These are phyloP conservation scores for Austroboletus eburneus DNA, from an alignment of 768 basidiomycete species.

Conservation along the genomic window DNA sequence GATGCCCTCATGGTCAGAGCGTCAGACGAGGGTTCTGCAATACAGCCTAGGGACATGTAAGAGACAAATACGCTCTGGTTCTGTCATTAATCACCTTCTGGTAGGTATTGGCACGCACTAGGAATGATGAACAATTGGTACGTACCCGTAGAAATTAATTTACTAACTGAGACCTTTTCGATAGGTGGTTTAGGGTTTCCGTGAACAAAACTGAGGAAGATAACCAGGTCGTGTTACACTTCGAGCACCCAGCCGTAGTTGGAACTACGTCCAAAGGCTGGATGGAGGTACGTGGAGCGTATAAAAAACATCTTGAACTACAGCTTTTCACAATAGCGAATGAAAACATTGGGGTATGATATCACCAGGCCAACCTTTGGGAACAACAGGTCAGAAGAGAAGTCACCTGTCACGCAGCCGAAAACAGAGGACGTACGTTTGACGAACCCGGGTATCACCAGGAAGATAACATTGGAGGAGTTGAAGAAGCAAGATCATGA, in stretches of 20 bases:
- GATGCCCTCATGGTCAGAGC: constrained; percentile 44
- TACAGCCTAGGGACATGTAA: constrained; percentile 54
- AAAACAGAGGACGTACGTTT: constrained; percentile 31
- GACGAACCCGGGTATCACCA: constrained; percentile 42
- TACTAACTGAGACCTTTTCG: background rate
- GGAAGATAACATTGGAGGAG: constrained; percentile 43
- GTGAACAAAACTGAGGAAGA: constrained; percentile 35
- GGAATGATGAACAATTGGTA: constrained; percentile 57
- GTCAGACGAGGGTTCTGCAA: constrained; percentile 49
- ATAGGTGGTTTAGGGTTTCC: constrained; percentile 55
- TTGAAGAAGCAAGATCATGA: constrained; percentile 35
- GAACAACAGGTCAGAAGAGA: background rate
- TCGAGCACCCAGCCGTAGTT: constrained; percentile 58
- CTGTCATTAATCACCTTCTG: constrained; percentile 4
- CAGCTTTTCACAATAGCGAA: constrained; percentile 26
- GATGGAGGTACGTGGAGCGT: constrained; percentile 43
- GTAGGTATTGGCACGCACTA: constrained; percentile 47
- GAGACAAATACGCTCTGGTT: background rate
- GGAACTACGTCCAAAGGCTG: constrained; percentile 49
- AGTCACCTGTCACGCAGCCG: background rate
- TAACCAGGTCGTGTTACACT: constrained; percentile 31
- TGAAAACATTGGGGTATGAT: constrained; percentile 44
- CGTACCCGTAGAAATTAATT: background rate
- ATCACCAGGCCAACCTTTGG: constrained; percentile 40
- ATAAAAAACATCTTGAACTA: background rate